Base-by-base conservation (phyloP, 306 rosid genomes). In the Lathyrus oleraceus region DNA sequence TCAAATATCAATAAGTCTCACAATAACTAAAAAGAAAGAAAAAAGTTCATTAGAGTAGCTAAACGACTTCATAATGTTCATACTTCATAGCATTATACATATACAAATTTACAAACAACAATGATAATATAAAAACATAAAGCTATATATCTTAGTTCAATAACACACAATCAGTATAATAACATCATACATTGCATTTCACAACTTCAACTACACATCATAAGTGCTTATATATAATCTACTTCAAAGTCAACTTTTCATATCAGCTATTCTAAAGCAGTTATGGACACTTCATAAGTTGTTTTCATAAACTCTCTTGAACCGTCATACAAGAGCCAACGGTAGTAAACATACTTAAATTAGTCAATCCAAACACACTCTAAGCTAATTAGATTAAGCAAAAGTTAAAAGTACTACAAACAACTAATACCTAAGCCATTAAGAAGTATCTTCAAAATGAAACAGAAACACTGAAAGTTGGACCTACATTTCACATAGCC, bases 401-500 rank as follows among this genome's bases (percentile, higher is more conserved):
- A 62, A 74, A 21, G 35, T 56, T 14, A 56, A 19, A 56, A 19
- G 4, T 51, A 27, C 17, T 11, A 28, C 5, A 68, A 72, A 42
- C 64, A 7, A 57, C 36, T 25, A 28, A 21, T 4, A 25, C 72
- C 52, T 42, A 8, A 61, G 14, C 42, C 40, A 38, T 40, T 20
- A 56, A 56, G n/a, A 58, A 58, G 65, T 15, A 42, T 38, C 28
- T 53, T 36, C 4, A 70, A 43, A 42, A 67, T 9, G 59, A 49
- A 30, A n/a, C 43, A 48, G 25, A 71, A 17, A 64, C 17, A 61
- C 32, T 7, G 56, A 48, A 25, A 61, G 49, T 27, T 53, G 20
- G 35, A 62, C 69, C 69, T 32, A 72, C 60, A 67, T n/a, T 15
- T 78, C 78, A 82, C 35, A 70, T 8, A 10, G 79, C 65, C 0